Conservation (phyloP, 129 eudicot species). For the Ambrosia artemisiifolia region DNA sequence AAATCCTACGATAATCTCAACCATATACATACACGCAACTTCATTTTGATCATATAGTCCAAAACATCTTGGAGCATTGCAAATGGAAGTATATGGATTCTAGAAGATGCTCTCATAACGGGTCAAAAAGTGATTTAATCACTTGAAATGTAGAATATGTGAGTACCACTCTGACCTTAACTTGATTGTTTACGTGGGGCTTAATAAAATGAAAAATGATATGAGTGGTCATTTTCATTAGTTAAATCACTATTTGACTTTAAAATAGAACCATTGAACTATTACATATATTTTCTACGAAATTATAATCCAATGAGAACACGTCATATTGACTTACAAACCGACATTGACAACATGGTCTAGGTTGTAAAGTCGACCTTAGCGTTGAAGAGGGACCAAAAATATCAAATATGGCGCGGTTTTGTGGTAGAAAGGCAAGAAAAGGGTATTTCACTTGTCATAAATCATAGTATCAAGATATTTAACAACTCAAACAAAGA, state of each 20-base stretch:
- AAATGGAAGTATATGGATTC: constrained; percentile 13
- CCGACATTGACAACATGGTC: no score
- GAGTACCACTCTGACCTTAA: not conserved
- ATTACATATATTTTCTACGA: no score
- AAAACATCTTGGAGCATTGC: constrained; percentile 20
- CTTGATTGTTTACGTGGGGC: not conserved
- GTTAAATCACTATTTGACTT: not conserved
- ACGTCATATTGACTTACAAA: not conserved
- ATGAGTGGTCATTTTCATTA: not conserved
- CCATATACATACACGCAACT: not conserved
- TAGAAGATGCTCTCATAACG: constrained; percentile 18
- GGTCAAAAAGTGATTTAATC: not conserved
- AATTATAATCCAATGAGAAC: no score
- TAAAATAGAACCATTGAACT: no score
- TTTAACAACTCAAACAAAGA: no score
- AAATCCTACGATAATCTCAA: not conserved
- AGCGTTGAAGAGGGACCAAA: no score
- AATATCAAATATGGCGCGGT: no score
- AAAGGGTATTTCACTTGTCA: no score
- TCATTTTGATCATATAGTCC: constrained; percentile 4
- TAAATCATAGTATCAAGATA: no score
- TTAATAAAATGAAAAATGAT: not conserved
- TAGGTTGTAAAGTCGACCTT: no score
- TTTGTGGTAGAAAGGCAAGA: no score
- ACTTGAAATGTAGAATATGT: not conserved